These are phyloP conservation scores for Lunularia cruciata DNA, from an alignment of 225 moss, liverwort and hornwort species.

Conservation along the genomic window DNA sequence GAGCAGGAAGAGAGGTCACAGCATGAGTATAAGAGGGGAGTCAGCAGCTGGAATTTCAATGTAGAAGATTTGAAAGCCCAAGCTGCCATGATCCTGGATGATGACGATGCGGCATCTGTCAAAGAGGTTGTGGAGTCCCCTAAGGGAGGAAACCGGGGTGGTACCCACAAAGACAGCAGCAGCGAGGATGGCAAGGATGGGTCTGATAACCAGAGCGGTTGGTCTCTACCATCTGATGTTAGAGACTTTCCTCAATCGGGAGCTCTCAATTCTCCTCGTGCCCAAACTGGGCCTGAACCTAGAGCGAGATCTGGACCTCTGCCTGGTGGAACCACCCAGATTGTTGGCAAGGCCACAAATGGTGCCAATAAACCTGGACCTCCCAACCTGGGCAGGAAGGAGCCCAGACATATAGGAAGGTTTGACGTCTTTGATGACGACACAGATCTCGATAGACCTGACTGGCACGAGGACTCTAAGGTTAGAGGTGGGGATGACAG, in stretches of 20 bases:
- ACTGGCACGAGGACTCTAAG: constrained; percentile 29
- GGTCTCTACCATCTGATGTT: constrained; percentile 12
- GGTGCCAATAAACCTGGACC: constrained; percentile 49
- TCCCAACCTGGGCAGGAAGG: constrained; percentile 16
- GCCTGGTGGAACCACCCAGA: constrained; percentile 12
- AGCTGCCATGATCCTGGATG: constrained; percentile 68
- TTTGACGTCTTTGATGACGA: constrained; percentile 76
- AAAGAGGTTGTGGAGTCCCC: constrained; percentile 39
- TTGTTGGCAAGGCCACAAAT: constrained; percentile 26
- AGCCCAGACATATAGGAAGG: constrained; percentile 48
- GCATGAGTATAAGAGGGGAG: constrained; percentile 90
- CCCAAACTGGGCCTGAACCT: constrained; percentile 36
- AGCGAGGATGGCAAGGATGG: constrained; percentile 23
- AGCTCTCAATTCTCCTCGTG: constrained; percentile 9
- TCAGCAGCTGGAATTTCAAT: constrained; percentile 96
- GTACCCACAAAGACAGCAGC: constrained; percentile 14
- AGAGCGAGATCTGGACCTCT: constrained; percentile 58
- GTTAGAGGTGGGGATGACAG: constrained; percentile 16
- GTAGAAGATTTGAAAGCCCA: constrained; percentile 88
- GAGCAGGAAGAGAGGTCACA: constrained; percentile 92
- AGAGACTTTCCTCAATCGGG: neutral
- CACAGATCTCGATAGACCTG: constrained; percentile 43
- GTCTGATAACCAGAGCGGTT: constrained; percentile 16
- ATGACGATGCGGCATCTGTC: constrained; percentile 42
- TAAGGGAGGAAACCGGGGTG: constrained; percentile 10